Evolutionary conservation across 1,284 basidiomycete species (phyloP), one percentile per base, ranked within the genome.

Genomic region (Ustilago loliicola): DNA sequence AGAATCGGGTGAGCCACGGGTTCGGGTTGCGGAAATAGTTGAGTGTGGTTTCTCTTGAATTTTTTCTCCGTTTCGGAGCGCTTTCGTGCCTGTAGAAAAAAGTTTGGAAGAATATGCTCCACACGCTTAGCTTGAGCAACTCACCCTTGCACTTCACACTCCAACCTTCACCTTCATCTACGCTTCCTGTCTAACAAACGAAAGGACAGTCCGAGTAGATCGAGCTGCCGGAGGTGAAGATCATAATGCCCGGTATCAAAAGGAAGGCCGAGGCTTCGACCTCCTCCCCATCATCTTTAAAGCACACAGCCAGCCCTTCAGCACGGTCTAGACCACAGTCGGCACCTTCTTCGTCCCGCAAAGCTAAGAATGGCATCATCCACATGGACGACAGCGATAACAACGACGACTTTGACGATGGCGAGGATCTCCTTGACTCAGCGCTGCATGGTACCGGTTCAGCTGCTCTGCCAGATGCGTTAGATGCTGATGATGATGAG

Each of bases 351-450:
- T 54, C 65, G 10, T 52, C 59, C 4, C 59, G 63, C 25, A 73
- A 59, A 21, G 19, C 34, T 8, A 61, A 60, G n/a, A 50, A 38
- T 5, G 42, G 50, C 0, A n/a, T 66, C 1, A 21, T 64, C 17
- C 60, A 64, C 57, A 56, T 68, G 66, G 69, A 65, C 53, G 67
- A 74, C 48, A 68, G 68, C 45, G 72, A 80, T 29, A 72, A 84
- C 62, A 79, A 85, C 29, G 80, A 83, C 48, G 84, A 82, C 50
- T 79, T 80, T 23, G 84, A 83, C 40, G 83, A 85, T 51, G 81
- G 59, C 15, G 80, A 82, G 45, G 81, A 79, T 19, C 66, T 82
- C 15, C 64, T 79, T 19, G 66, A 72, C 19, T 72, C 62, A 10
- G 84, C 79, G 1, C 55, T 70, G 13, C 60, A 64, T 38, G 72